Evolutionary conservation across 169 alveolate species (phyloP).

Genomic region (Babesia sp.): DNA sequence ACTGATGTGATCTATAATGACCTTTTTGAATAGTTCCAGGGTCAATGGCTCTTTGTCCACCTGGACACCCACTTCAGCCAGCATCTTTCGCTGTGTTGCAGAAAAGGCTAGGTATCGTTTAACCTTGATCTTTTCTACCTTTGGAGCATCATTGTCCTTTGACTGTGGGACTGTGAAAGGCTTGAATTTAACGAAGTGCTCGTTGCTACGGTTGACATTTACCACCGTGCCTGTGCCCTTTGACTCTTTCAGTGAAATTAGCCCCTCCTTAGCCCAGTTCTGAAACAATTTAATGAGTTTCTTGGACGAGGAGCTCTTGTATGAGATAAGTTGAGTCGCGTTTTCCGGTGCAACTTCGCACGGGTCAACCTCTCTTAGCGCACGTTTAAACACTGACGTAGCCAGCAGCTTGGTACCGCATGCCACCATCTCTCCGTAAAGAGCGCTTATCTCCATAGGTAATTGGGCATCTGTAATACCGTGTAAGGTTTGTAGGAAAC

Average conservation of each 20-base stretch:
- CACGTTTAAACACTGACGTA: conserved; percentile 33
- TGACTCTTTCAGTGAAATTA: conserved; percentile 55
- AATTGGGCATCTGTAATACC: conserved; percentile 37
- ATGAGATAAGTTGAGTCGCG: conserved; percentile 5
- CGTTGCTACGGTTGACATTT: conserved; percentile 25
- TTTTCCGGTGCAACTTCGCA: not conserved
- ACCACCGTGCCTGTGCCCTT: conserved; percentile 59
- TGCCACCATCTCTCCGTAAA: conserved; percentile 61
- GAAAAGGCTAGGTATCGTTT: conserved; percentile 25
- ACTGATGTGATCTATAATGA: conserved; percentile 15
- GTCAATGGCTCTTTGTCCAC: conserved; percentile 53
- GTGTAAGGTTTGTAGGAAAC: conserved; percentile 54
- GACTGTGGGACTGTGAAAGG: not conserved
- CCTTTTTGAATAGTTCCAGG: conserved; percentile 34
- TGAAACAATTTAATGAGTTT: conserved; percentile 64
- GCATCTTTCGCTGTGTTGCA: conserved; percentile 9
- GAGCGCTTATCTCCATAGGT: conserved; percentile 68
- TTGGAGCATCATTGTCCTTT: not conserved
- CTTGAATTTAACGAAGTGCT: not conserved
- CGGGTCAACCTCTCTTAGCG: conserved; percentile 37
- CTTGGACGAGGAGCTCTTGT: conserved; percentile 59
- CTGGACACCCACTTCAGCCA: conserved; percentile 31
- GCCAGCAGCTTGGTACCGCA: conserved; percentile 36
- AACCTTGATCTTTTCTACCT: conserved; percentile 13
- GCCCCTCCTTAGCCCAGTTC: conserved; percentile 52